Evolutionary conservation across 1,139 yeast species (phyloP).

Genomic region (Lodderomyces metapsilosis): DNA sequence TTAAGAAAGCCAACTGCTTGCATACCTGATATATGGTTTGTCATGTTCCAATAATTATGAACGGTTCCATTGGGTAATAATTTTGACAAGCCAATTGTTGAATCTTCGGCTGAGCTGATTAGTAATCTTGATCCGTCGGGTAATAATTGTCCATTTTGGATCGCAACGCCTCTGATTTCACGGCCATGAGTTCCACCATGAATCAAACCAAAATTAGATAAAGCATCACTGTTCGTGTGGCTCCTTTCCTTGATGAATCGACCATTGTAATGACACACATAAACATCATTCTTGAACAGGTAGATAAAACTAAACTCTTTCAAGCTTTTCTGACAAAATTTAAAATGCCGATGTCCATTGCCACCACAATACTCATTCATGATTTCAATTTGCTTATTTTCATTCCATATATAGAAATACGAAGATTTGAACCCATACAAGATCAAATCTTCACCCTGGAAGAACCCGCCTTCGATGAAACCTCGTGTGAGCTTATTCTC

Average conservation of each 20-base stretch:
- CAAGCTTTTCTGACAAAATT: slow-evolving; percentile 27
- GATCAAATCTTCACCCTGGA: slow-evolving; percentile 56
- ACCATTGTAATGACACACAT: slow-evolving; percentile 27
- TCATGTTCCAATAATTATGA: slow-evolving; percentile 56
- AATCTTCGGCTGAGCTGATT: slow-evolving; percentile 87
- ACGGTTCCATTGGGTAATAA: slow-evolving; percentile 43
- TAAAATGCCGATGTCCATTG: slow-evolving; percentile 77
- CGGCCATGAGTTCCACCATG: slow-evolving; percentile 82
- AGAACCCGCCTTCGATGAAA: slow-evolving; percentile 70
- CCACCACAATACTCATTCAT: slow-evolving; percentile 85
- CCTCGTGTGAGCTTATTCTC: slow-evolving; percentile 72
- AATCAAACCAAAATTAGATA: slow-evolving; percentile 27
- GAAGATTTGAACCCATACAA: slow-evolving; percentile 83
- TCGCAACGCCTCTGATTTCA: slow-evolving; percentile 70
- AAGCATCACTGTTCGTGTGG: slow-evolving; percentile 1
- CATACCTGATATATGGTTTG: slow-evolving; percentile 85
- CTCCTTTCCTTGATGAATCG: not conserved
- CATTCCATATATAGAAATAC: slow-evolving; percentile 79
- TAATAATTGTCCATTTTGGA: slow-evolving; percentile 27
- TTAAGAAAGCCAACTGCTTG: slow-evolving; percentile 69
- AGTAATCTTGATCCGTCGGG: slow-evolving; percentile 34
- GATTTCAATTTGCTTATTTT: slow-evolving; percentile 70
- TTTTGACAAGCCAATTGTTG: slow-evolving; percentile 62
- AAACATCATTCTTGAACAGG: slow-evolving; percentile 52
- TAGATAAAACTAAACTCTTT: slow-evolving; percentile 39